Evolutionary conservation across 164 flowering plant species (phyloP).

Genomic region (Tetracentron sinense): DNA sequence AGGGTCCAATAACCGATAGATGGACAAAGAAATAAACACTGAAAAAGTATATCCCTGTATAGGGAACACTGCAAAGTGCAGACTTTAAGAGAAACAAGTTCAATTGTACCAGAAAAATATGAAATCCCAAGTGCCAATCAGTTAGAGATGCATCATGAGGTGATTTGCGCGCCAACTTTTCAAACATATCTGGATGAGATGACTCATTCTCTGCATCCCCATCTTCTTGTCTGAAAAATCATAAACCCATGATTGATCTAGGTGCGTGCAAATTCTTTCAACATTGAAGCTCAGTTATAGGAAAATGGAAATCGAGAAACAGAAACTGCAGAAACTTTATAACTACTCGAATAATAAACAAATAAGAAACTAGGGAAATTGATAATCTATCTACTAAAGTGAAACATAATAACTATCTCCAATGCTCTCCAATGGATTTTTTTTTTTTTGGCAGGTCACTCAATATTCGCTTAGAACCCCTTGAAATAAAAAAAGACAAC

Average conservation of each 20-base stretch:
- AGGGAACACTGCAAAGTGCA: not conserved
- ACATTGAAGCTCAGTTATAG: not conserved
- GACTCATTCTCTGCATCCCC: slow-evolving; percentile 49
- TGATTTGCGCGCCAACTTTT: slow-evolving; percentile 51
- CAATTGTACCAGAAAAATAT: slow-evolving; percentile 70
- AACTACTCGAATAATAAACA: no score
- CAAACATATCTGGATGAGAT: slow-evolving; percentile 38
- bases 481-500: no score
- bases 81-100: not conserved
- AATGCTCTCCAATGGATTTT: no score
- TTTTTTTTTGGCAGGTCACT: not conserved
- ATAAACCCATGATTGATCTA: slow-evolving; percentile 5
- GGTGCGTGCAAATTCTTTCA: not conserved
- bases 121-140: slow-evolving; percentile 94
- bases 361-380: not conserved
- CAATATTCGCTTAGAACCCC: not conserved
- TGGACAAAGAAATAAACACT: not conserved
- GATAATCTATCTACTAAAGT: no score
- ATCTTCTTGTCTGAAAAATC: slow-evolving; percentile 68
- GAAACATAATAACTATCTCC: not conserved
- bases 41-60: not conserved
- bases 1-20: no score
- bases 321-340: not conserved
- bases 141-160: slow-evolving; percentile 61
- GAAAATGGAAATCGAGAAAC: not conserved